Percentiles rank a stretch among this genome's conserved stretches.
These are phyloP conservation scores for Aureobasidium sp. DNA, from an alignment of 2,329 filamentous ascomycete species.

Conservation along the genomic window DNA sequence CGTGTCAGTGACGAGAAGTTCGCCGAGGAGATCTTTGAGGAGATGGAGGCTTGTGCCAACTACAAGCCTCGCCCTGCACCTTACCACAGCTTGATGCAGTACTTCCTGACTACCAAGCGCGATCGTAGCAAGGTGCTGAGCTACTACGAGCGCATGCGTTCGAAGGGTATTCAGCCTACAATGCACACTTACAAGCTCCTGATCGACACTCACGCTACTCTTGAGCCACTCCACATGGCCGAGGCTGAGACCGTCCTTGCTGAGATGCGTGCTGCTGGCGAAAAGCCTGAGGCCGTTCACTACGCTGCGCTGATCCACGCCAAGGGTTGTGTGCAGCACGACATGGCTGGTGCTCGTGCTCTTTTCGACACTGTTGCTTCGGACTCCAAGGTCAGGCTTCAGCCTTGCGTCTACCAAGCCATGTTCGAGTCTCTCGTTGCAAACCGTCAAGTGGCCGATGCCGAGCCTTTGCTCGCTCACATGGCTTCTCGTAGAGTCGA, in stretches of 20 bases:
- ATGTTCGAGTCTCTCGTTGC: slow-evolving; percentile 97
- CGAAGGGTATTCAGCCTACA: slow-evolving; percentile 78
- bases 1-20: slow-evolving; percentile 97
- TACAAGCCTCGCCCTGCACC: slow-evolving; percentile 96
- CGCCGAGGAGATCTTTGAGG: slow-evolving; percentile 93
- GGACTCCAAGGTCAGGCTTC: slow-evolving; percentile 58
- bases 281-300: slow-evolving; percentile 82
- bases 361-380: slow-evolving; percentile 75
- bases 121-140: slow-evolving; percentile 87
- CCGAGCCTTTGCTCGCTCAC: slow-evolving; percentile 61
- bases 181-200: slow-evolving; percentile 97
- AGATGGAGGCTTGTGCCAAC: slow-evolving; percentile 98
- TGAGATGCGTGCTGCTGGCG: slow-evolving; percentile 64
- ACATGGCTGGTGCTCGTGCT: slow-evolving; percentile 72
- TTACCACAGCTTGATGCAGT: slow-evolving; percentile 99
- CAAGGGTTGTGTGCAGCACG: slow-evolving; percentile 86
- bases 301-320: slow-evolving; percentile 94
- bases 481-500: slow-evolving; percentile 70
- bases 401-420: slow-evolving; percentile 87
- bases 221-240: slow-evolving; percentile 83
- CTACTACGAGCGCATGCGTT: slow-evolving; percentile 92
- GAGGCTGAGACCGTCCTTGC: slow-evolving; percentile 79
- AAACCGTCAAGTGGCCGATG: slow-evolving; percentile 75
- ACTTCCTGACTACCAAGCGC: slow-evolving; percentile 95
- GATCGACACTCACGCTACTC: slow-evolving; percentile 87